phyloP scores from a whole-genome alignment of 192 early-diverging fungal genomes.

The Gonapodya prolifera region DNA sequence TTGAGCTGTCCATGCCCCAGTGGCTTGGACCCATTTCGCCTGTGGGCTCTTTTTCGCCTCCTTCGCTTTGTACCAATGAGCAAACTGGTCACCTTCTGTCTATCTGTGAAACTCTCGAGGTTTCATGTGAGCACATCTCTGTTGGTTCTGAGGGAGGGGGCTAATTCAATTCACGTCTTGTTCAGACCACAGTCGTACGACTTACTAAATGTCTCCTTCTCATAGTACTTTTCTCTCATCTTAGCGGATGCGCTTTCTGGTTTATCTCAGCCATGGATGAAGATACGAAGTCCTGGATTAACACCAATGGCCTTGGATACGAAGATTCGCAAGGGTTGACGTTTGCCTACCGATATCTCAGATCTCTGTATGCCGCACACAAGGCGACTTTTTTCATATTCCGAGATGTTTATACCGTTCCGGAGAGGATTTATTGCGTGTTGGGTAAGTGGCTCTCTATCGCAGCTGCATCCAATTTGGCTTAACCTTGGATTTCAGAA shows the following conservation, averaged over 20 bases:
- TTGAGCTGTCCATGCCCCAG: no score
- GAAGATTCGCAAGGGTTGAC: background rate
- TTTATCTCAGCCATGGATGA: background rate
- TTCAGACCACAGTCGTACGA: background rate
- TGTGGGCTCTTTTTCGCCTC: slow-evolving; percentile 7
- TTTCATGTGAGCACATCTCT: background rate
- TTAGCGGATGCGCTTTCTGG: background rate
- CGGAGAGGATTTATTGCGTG: background rate
- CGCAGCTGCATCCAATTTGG: background rate
- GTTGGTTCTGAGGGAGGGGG: no score
- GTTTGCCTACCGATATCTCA: background rate
- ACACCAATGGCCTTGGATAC: background rate
- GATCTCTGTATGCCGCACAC: background rate
- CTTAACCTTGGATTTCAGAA: background rate
- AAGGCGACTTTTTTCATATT: background rate
- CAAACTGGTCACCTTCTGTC: background rate
- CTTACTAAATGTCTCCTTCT: background rate
- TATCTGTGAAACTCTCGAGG: background rate
- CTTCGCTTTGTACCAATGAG: slow-evolving; percentile 15
- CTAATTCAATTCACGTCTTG: no score
- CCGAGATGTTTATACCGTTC: background rate
- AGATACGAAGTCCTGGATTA: background rate
- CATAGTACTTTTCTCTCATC: background rate
- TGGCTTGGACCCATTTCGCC: background rate
- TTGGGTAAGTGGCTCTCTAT: background rate